Base-by-base conservation (phyloP, 1,139 yeast genomes). In the Geotrichum phurueaensis region DNA sequence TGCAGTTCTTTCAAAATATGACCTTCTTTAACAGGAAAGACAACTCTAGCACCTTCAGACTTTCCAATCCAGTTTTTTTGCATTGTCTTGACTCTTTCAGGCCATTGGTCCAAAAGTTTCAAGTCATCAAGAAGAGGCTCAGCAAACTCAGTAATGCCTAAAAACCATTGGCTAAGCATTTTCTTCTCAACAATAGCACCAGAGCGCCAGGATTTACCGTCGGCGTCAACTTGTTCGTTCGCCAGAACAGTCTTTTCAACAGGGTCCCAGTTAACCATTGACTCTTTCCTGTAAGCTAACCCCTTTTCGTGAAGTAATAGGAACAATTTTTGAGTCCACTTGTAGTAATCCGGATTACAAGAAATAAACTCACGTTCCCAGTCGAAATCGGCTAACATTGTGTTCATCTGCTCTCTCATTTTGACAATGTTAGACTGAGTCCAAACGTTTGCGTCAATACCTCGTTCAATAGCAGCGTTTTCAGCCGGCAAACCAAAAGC, bases 401-500 rank as follows among this genome's bases (percentile, higher is more conserved):
- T 68, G 27, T 77, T 74, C 88, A 91, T 84, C 73, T 94, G 98
- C 18, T 77, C 78, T 70, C 87, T 89, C 99, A 94, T 94, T 66
- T 84, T 87, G 1, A 73, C 75, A 27, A 94, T 91, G 70, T 94
- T 94, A 10, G 78, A 69, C 53, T 77, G 78, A 0, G 99, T 94
- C 99, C 99, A 94, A 0, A 75, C 79, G 0, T 84, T 82, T 0
- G 99, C 97, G 65, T 84, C 84, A 18, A 89, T 80, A 0, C 85
- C 85, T 65, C 96, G 77, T 71, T 92, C 97, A 36, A 89, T 85
- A 0, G 99, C 99, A 0, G 99, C 99, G 73, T 94, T 94, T 71
- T 94, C 99, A 0, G 99, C 99, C 0, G 99, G 99, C 50, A 94
- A 78, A 0, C 99, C 99, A 78, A 94, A 94, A 0, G 98, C 96